These are phyloP conservation scores for Sarocladium brachiariae DNA, from an alignment of 2,329 filamentous ascomycete genomes.

Conservation along the genomic window DNA sequence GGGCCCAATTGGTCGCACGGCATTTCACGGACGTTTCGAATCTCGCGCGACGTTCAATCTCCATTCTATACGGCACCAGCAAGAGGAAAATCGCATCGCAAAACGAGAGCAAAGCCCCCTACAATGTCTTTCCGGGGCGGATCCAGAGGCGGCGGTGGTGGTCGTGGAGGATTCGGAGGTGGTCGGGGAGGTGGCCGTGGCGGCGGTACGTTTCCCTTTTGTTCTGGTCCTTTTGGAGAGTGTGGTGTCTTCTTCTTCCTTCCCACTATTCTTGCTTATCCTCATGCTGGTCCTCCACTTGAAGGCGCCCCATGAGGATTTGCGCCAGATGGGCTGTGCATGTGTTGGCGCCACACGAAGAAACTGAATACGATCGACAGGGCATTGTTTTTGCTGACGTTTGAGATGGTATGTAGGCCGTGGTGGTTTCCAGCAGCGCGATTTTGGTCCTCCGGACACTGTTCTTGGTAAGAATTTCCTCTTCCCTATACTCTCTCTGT, in stretches of 20 bases:
- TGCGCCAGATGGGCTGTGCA: background rate
- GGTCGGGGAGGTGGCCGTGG: slow-evolving; percentile 29
- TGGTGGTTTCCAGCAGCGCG: slow-evolving; percentile 31
- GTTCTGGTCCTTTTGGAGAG: too few species aligned
- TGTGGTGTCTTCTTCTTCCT: too few species aligned
- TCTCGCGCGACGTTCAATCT: too few species aligned
- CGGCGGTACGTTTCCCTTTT: slow-evolving; percentile 23
- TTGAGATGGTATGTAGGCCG: background rate
- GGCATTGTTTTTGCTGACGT: background rate
- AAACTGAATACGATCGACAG: background rate
- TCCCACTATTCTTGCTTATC: too few species aligned
- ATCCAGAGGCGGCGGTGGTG: slow-evolving; percentile 18
- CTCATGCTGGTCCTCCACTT: too few species aligned
- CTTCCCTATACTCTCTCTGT: too few species aligned
- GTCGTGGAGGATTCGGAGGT: slow-evolving; percentile 27
- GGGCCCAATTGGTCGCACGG: background rate
- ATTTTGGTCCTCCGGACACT: slow-evolving; percentile 31
- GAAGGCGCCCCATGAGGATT: too few species aligned
- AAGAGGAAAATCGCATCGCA: background rate
- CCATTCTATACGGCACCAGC: too few species aligned
- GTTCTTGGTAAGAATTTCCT: slow-evolving; percentile 26
- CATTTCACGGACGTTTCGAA: background rate
- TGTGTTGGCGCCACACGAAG: too few species aligned
- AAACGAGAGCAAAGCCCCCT: background rate
- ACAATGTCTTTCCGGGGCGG: slow-evolving; percentile 33